Evolutionary conservation across 1,284 basidiomycete species (phyloP).

Genomic region (Leucoagaricus sp.): DNA sequence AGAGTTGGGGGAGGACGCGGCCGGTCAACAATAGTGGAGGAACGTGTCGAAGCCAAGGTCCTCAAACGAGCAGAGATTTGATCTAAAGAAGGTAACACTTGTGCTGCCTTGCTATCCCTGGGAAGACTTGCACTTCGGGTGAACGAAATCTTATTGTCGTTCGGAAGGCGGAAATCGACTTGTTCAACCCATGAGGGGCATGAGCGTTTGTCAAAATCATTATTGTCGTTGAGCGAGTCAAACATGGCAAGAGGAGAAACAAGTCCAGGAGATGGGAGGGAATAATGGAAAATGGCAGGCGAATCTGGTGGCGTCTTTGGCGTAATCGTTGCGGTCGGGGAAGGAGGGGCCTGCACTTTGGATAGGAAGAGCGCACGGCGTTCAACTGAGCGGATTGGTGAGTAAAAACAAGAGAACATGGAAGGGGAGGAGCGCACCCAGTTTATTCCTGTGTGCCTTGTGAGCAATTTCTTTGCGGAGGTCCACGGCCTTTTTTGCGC

Average conservation of each 20-base stretch:
- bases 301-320: conserved; percentile 73
- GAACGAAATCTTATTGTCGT: conserved; percentile 27
- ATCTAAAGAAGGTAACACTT: conserved; percentile 65
- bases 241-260: conserved; percentile 63
- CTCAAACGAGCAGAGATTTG: conserved; percentile 69
- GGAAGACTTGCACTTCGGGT: conserved; percentile 15
- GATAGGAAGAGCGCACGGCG: conserved; percentile 74
- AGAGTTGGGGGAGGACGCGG: conserved; percentile 9
- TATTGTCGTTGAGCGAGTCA: conserved; percentile 48
- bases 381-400: conserved; percentile 50
- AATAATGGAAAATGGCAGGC: conserved; percentile 67
- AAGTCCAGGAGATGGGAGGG: conserved; percentile 66
- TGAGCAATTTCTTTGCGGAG: conserved; percentile 74
- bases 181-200: conserved; percentile 62
- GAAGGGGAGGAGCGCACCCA: conserved; percentile 48
- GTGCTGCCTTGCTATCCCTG: conserved; percentile 15
- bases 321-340: conserved; percentile 53
- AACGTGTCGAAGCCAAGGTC: conserved; percentile 27
- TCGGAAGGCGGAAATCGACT: conserved; percentile 57
- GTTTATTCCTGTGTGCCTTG: conserved; percentile 72
- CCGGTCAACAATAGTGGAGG: conserved; percentile 8
- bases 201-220: conserved; percentile 22
- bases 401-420: conserved; percentile 4
- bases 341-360: conserved; percentile 67
- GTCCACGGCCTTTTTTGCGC: conserved; percentile 53